Evolutionary conservation across 2,329 filamentous ascomycete genomes (phyloP).

Genomic region (Fusarium lateritium): DNA sequence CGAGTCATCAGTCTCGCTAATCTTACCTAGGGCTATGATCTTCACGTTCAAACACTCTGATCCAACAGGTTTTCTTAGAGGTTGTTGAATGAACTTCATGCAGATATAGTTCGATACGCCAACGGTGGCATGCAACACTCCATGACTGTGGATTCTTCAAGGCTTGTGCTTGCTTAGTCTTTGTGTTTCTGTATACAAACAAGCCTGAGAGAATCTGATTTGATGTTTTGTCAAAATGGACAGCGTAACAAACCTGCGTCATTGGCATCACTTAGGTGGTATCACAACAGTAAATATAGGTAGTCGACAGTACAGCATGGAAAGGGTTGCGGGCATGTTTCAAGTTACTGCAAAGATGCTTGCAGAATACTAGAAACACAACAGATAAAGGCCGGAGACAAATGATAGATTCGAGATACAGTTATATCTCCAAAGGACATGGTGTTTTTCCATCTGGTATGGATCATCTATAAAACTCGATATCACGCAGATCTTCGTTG

Average conservation of each 20-base stretch:
- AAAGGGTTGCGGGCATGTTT: slow-evolving; percentile 3
- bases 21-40: neutral
- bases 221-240: neutral
- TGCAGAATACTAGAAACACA: neutral
- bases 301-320: slow-evolving; percentile 4
- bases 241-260: too few species aligned
- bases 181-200: too few species aligned
- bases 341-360: neutral
- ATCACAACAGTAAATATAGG: neutral
- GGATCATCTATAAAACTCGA: neutral
- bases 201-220: too few species aligned
- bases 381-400: neutral
- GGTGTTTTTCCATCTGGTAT: neutral
- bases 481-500: neutral
- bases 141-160: too few species aligned
- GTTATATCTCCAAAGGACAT: too few species aligned
- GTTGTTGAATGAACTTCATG: too few species aligned
- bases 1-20: slow-evolving; percentile 19
- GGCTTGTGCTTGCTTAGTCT: too few species aligned
- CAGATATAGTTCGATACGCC: too few species aligned
- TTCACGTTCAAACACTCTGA: neutral
- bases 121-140: too few species aligned
- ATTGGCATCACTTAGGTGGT: neutral
- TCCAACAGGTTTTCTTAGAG: too few species aligned
- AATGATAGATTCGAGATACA: too few species aligned